Evolutionary conservation across 352 stramenopile genomes (phyloP), one percentile per base, ranked within the genome.

Genomic region (Pythium phragmitis): DNA sequence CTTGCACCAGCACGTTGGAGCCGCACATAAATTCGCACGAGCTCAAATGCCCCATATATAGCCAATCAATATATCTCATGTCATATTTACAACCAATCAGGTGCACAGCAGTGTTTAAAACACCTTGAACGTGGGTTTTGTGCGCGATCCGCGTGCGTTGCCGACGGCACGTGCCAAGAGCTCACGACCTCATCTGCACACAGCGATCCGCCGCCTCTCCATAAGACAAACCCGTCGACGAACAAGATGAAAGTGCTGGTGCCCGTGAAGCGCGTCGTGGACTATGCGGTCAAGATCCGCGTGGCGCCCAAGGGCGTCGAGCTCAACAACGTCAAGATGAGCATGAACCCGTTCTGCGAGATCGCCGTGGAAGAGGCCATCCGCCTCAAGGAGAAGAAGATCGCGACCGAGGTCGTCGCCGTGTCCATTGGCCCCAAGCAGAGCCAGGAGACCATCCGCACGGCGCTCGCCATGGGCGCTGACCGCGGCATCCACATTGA

Each of bases 321-420:
- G 65, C 86, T 99, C 19, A 95, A 95, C 70, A 99, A 99, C 76
- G 96, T 99, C 42, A 99, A 99, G 84, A 99, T 99, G 96, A 98
- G 87, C 62, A 98, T 99, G 92, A 99, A 99, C 83, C 98, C 98
- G 23, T 99, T 99, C 82, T 99, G 98, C 74, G 97, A 99, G 72
- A 98, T 98, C 72, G 96, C 96, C 23, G 86, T 98, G 13, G 97
- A 99, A 80, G 97, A 99, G 73, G 97, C 96, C 30, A 97, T 99
- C 66, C 96, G 96, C 34, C 83, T 99, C 61, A 99, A 99, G 80
- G 96, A 99, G 80, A 94, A 97, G 76, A 99, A 99, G 77, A 61
- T 91, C 37, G 96, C 91, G 34, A 86, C 75, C 14, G 97, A 99
- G 73, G 79, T 99, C 26, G 80, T 99, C 26, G 97, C 95, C 11